Base-by-base conservation (phyloP, 768 basidiomycete species). In the Pleurotus pulmonarius region DNA sequence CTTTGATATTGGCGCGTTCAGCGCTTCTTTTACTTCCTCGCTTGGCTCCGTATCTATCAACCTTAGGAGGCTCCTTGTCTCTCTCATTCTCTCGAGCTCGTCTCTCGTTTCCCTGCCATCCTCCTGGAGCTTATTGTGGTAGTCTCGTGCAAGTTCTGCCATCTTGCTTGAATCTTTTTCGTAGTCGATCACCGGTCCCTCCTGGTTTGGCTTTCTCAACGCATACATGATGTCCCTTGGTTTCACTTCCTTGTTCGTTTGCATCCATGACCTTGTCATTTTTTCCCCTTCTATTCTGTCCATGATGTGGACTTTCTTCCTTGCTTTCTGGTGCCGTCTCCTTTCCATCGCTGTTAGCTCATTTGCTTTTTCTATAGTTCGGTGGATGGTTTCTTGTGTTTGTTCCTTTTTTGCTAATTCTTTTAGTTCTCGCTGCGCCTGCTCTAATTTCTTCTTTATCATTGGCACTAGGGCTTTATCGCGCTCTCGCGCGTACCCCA, bases 171-270 rank as follows among this genome's bases (percentile, higher is more conserved):
- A 51, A 3, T 37, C 22, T 15, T 25, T 51, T 15, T 38, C 49
- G n/a, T 38, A 38, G 3, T 16, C 22, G 3, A 20, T 4, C 2
- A 13, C 20, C 3, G 2, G 5, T 9, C 9, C 7, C 5, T n/a
- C 15, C 4, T 20, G 22, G n/a, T 51, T 22, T 26, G 25, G 25
- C 6, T 26, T 26, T 34, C n/a, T 55, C 4, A 55, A 40, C 2
- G 53, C 39, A n/a, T 44, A 46, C 45, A 55, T 55, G 2, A 55
- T 55, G 22, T 55, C 53, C 37, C 41, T 43, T 15, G 53, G 53
- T 37, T 39, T 26, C 5, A 11, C 6, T 13, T 38, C 18, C 37
- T 15, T 34, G 34, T 41, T 54, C 37, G 34, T 58, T 24, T 29
- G 8, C 24, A 46, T 34, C 54, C 58, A 40, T 4, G 15, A 1